Conservation (phyloP, 2,329 filamentous ascomycete genomes). For the Colletotrichum tropicale region DNA sequence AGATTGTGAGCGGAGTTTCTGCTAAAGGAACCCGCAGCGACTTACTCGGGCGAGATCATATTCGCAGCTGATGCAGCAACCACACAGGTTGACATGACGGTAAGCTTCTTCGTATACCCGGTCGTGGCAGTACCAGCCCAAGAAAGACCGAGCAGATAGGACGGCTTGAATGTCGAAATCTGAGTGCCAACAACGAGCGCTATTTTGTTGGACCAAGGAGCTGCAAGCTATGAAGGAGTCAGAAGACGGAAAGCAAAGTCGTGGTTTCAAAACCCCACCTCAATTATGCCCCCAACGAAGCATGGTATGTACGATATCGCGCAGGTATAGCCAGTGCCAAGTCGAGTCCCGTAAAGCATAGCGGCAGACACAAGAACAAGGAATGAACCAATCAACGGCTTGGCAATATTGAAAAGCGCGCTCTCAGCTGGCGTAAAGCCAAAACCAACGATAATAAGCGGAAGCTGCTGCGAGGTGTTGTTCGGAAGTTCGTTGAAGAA, state of each 20-base stretch:
- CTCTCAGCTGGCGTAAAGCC: conserved; percentile 28
- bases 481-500: conserved; percentile 30
- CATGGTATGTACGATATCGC: conserved; percentile 28
- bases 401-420: conserved; percentile 28
- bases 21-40: too few species aligned
- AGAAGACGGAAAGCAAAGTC: neutral
- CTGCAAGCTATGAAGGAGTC: conserved; percentile 7
- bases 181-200: conserved; percentile 31
- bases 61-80: conserved; percentile 26
- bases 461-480: conserved; percentile 28
- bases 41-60: conserved; percentile 32
- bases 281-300: conserved; percentile 26
- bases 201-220: conserved; percentile 30
- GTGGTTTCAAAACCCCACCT: neutral
- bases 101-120: conserved; percentile 27
- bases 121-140: conserved; percentile 28
- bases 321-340: conserved; percentile 28
- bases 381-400: conserved; percentile 19
- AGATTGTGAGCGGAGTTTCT: too few species aligned
- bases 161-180: conserved; percentile 32
- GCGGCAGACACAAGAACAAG: conserved; percentile 24
- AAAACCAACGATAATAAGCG: conserved; percentile 26
- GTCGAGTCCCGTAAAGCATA: conserved; percentile 23
- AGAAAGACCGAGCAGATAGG: conserved; percentile 29
- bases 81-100: conserved; percentile 26